Evolutionary conservation across 768 basidiomycete species (phyloP).

Genomic region (Russula griseocarnosa): DNA sequence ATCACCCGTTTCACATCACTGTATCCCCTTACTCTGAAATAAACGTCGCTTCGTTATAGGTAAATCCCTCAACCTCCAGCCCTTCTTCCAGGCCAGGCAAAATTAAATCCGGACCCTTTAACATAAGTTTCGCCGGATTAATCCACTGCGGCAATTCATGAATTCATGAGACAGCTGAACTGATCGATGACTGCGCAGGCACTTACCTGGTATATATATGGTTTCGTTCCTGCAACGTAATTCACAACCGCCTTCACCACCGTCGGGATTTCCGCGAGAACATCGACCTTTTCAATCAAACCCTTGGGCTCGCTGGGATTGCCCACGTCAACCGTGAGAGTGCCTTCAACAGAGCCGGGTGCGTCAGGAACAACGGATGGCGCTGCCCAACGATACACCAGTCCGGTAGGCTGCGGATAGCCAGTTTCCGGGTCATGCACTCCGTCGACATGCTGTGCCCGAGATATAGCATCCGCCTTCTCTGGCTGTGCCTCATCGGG

Average conservation of each 20-base stretch:
- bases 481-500: conserved; percentile 53
- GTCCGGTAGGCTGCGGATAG: conserved; percentile 65
- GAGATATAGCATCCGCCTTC: conserved; percentile 52
- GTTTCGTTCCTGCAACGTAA: conserved; percentile 90
- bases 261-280: conserved; percentile 91
- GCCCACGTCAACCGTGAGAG: conserved; percentile 56
- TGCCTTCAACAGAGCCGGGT: conserved; percentile 53
- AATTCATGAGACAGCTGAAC: not conserved
- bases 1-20: not conserved
- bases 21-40: conserved; percentile 49
- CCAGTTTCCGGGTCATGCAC: conserved; percentile 73
- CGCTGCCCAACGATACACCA: conserved; percentile 77
- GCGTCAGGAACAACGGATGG: conserved; percentile 53
- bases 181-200: not conserved
- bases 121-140: conserved; percentile 49
- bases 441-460: conserved; percentile 59
- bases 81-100: conserved; percentile 41
- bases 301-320: conserved; percentile 57
- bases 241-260: conserved; percentile 89
- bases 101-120: conserved; percentile 43
- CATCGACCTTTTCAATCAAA: conserved; percentile 88
- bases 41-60: conserved; percentile 92
- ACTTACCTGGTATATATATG: conserved; percentile 88
- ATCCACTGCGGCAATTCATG: conserved; percentile 48
- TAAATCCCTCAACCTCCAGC: conserved; percentile 53